Conservation (phyloP, 2,329 filamentous ascomycete species). For the Aspergillus oerlinghausenensis region DNA sequence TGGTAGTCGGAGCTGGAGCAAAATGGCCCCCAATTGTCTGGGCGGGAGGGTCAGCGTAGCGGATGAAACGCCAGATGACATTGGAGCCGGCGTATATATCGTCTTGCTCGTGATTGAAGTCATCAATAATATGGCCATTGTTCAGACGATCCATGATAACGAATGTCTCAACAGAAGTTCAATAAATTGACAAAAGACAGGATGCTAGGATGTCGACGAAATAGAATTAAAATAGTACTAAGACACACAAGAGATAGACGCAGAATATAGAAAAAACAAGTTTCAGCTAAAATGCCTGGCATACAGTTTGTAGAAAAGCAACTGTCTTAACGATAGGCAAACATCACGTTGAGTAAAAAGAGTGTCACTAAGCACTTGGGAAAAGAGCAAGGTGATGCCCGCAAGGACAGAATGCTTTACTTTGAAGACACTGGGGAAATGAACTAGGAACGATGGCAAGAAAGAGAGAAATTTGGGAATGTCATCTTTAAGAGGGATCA, state of each 20-base stretch:
- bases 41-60: background rate
- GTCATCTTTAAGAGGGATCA: background rate
- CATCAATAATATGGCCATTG: background rate
- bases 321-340: background rate
- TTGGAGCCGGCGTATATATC: background rate
- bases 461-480: background rate
- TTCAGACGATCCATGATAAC: background rate
- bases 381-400: background rate
- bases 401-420: background rate
- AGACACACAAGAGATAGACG: background rate
- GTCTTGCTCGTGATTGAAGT: background rate
- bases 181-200: background rate
- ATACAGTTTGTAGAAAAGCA: background rate
- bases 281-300: background rate
- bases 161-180: background rate
- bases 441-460: background rate
- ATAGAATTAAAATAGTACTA: background rate
- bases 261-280: background rate
- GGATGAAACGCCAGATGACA: background rate
- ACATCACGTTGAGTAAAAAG: background rate
- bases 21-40: background rate
- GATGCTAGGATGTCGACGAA: background rate
- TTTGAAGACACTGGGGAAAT: background rate
- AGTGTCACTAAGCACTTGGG: background rate
- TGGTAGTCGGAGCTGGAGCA: background rate